phyloP scores from a whole-genome alignment of 495 filamentous ascomycete genomes.

The Penicillium macrosclerotiorum region DNA sequence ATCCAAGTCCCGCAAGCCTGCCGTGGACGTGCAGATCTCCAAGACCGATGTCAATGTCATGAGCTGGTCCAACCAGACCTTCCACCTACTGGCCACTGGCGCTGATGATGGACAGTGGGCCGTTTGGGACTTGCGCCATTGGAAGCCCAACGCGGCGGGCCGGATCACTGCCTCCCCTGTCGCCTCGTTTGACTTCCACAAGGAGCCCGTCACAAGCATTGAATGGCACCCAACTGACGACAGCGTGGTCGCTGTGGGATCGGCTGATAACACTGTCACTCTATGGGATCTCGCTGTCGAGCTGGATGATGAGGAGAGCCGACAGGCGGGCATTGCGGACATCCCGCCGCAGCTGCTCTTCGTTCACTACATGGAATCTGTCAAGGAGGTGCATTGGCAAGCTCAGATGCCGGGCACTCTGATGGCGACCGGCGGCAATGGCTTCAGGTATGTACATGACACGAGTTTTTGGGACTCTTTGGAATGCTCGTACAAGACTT shows the following conservation, averaged over 20 bases:
- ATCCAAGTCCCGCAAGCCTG: slow-evolving; percentile 79
- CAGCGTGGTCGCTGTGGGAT: slow-evolving; percentile 86
- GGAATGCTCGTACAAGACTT: too few species aligned
- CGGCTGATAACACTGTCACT: slow-evolving; percentile 90
- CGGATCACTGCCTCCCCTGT: slow-evolving; percentile 62
- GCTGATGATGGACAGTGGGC: slow-evolving; percentile 93
- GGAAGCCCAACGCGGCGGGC: slow-evolving; percentile 66
- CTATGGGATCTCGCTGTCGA: slow-evolving; percentile 97
- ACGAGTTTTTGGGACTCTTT: too few species aligned
- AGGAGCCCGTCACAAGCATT: slow-evolving; percentile 89
- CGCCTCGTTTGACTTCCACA: slow-evolving; percentile 89
- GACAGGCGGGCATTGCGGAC: slow-evolving; percentile 80
- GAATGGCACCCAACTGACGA: slow-evolving; percentile 98
- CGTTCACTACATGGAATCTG: slow-evolving; percentile 90
- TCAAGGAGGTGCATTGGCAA: slow-evolving; percentile 97
- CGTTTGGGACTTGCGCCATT: slow-evolving; percentile 93
- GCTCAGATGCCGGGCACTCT: slow-evolving; percentile 90
- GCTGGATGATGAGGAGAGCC: slow-evolving; percentile 92
- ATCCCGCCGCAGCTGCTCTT: slow-evolving; percentile 94
- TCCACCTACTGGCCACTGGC: slow-evolving; percentile 86
- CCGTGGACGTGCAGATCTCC: slow-evolving; percentile 81
- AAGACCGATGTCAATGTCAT: slow-evolving; percentile 90
- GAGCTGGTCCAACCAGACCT: slow-evolving; percentile 84
- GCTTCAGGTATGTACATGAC: slow-evolving; percentile 70
- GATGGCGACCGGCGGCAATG: slow-evolving; percentile 82